A percentile compares a stretch with the other conserved stretches of the same genome.
These are phyloP conservation scores for Globisporangium takayamanum DNA, from an alignment of 352 stramenopile species.

Conservation along the genomic window DNA sequence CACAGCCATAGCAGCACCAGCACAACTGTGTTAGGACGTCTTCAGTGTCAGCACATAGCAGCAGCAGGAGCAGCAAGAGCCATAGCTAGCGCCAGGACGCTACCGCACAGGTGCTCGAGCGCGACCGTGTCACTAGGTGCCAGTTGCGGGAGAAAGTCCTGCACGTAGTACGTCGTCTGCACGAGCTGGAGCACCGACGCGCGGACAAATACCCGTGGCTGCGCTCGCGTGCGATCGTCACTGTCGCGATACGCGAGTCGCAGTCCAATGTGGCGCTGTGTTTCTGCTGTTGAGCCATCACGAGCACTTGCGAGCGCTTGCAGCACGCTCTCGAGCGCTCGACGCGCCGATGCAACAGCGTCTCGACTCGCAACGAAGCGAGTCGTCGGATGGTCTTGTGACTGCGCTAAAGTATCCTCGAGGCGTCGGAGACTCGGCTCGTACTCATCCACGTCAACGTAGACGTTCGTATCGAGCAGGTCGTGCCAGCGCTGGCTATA, in stretches of 20 bases:
- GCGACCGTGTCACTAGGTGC: conserved; percentile 12
- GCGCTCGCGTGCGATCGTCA: background rate
- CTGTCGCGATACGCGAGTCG: too few species aligned
- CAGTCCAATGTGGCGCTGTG: too few species aligned
- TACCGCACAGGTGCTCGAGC: conserved; percentile 28
- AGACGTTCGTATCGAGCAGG: conserved; percentile 23
- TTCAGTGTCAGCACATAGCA: background rate
- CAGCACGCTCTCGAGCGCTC: background rate
- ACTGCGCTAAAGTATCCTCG: conserved; percentile 5
- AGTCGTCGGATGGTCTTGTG: background rate
- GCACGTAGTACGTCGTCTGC: conserved; percentile 28
- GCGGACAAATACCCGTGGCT: conserved; percentile 16
- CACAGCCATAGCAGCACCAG: conserved; percentile 5
- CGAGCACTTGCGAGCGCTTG: background rate
- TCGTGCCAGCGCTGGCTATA: background rate
- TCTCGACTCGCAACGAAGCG: background rate
- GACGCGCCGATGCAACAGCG: background rate
- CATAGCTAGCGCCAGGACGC: background rate
- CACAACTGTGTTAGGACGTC: background rate
- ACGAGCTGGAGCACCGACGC: conserved; percentile 35
- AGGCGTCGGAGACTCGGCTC: conserved; percentile 19
- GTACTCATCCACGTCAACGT: conserved; percentile 32
- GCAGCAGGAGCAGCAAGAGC: too few species aligned
- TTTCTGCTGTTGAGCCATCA: too few species aligned
- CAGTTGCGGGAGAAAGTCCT: conserved; percentile 19